Evolutionary conservation across 768 basidiomycete species (phyloP).

Genomic region (Boletus reticuloceps): DNA sequence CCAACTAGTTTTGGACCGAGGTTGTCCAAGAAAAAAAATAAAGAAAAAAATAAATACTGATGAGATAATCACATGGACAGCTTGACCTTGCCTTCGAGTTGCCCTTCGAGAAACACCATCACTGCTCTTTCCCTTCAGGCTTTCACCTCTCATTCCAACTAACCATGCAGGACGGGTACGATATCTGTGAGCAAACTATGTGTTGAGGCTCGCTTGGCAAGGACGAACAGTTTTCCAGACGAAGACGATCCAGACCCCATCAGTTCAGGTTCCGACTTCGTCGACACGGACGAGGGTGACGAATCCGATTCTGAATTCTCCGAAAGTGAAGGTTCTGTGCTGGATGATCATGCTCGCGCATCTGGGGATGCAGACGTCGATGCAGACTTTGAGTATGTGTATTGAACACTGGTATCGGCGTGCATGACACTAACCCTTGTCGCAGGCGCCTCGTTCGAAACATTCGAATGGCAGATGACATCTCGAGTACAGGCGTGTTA

Average conservation of each 20-base stretch:
- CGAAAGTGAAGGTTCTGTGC: constrained; percentile 2
- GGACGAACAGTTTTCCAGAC: constrained; percentile 7
- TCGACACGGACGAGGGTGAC: not conserved
- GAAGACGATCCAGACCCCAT: constrained; percentile 1
- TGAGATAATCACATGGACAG: too few species aligned
- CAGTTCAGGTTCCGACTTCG: constrained; percentile 6
- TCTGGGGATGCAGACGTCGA: constrained; percentile 14
- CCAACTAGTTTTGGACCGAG: too few species aligned
- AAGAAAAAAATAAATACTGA: too few species aligned
- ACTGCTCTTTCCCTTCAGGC: too few species aligned
- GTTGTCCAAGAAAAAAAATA: too few species aligned
- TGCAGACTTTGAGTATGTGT: constrained; percentile 22
- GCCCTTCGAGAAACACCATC: too few species aligned
- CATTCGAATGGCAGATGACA: constrained; percentile 5
- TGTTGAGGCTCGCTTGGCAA: not conserved
- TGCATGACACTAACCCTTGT: not conserved
- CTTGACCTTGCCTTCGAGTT: too few species aligned
- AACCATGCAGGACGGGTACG: not conserved
- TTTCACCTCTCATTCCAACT: not conserved
- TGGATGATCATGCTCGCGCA: not conserved
- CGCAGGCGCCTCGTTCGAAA: constrained; percentile 2
- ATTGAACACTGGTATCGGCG: too few species aligned
- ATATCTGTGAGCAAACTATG: constrained; percentile 1
- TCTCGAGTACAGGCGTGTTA: constrained; percentile 13
- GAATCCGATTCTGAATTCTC: constrained; percentile 11